Base-by-base conservation (phyloP, 2,329 filamentous ascomycete species). In the Talaromyces sp. region DNA sequence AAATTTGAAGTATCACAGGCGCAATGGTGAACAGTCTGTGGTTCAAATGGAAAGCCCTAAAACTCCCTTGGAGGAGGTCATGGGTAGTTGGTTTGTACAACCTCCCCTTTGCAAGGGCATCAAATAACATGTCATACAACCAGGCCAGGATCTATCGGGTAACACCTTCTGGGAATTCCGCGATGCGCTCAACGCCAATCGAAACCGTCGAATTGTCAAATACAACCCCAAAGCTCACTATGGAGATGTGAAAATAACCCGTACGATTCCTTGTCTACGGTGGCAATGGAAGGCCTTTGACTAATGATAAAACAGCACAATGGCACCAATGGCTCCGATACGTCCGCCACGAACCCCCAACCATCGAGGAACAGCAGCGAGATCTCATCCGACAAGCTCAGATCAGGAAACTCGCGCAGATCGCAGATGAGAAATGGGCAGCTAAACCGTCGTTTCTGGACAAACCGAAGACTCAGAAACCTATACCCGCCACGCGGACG, bases 241-340 rank as follows among this genome's bases (percentile, higher is more conserved):
- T 70, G 80, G 81, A 64, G 87, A 89, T 71, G 84, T 89, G 47
- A 81, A 88, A 70, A 82, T 89, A 47, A 81, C 83, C 41, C 86
- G 85, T 87, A 76, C 73, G 77, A 73, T 37, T 47, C 4, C 47
- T 41, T 19, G 16, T 19, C 2, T 27, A n/a, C 9, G 19, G 9
- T 8, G n/a, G 1, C 31, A 13, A 27, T 24, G 2, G 33, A 13
- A 11, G 41, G 13, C 4, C 3, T 60, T 13, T 22, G 14, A 2
- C 60, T 66, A 9, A 66, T 16, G 11, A 33, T 65, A 39, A 50
- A 62, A 39, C 73, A 87, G 84, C 87, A 61, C 85, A 87, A 82
- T 89, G 87, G 87, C 85, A 87, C 71, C 87, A 89, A 78, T 89
- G 87, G 87, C 84, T 89, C 31, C 85, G 87, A 70, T 82, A 88